Evolutionary conservation across 345 rosid species (phyloP).

Genomic region (Salix caprea): DNA sequence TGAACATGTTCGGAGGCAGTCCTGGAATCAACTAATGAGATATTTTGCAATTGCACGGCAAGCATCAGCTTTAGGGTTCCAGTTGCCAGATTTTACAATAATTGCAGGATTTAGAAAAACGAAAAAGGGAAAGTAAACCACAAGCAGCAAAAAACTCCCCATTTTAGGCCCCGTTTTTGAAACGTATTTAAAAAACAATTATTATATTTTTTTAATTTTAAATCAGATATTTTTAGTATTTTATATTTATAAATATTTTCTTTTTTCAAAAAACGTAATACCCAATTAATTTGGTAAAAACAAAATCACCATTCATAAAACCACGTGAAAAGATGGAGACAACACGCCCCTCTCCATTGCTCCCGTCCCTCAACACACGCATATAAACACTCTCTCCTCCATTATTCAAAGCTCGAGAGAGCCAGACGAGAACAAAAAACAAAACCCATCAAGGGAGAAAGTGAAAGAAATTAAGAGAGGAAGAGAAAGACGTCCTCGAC

Average conservation of each 20-base stretch:
- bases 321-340: not conserved
- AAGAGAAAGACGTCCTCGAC: not conserved
- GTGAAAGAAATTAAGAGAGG: not conserved
- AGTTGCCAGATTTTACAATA: too few relatives aligned
- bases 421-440: not conserved
- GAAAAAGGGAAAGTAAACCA: not conserved
- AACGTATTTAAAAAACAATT: too few relatives aligned
- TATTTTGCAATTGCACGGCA: not conserved
- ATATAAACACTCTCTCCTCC: not conserved
- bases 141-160: not conserved
- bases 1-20: too few relatives aligned
- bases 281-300: not conserved
- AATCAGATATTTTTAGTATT: too few relatives aligned
- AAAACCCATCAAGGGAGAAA: not conserved
- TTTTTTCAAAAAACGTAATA: too few relatives aligned
- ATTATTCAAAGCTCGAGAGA: not conserved
- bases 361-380: not conserved
- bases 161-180: not conserved
- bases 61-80: too few relatives aligned
- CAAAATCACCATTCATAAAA: not conserved
- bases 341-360: not conserved
- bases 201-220: too few relatives aligned
- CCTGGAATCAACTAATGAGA: too few relatives aligned
- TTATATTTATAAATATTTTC: not conserved
- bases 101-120: not conserved